These are phyloP conservation scores for Apiotrichum mycotoxinovorans DNA, from an alignment of 1,284 basidiomycete species.

Conservation along the genomic window DNA sequence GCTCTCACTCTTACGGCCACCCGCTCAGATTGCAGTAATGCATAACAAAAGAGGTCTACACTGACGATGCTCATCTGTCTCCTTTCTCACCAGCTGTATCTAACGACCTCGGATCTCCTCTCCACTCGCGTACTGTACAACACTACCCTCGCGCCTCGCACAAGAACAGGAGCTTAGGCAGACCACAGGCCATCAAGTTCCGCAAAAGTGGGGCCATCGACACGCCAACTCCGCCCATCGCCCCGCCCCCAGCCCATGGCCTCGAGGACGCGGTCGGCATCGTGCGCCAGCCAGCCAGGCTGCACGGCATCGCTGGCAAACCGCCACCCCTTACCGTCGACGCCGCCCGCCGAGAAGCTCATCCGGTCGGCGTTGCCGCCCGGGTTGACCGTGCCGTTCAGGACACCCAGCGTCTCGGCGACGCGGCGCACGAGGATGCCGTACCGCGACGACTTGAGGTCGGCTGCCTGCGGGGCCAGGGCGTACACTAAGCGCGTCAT, in stretches of 20 bases:
- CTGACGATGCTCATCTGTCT: too few relatives aligned
- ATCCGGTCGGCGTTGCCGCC: conserved; percentile 30
- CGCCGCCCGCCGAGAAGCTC: conserved; percentile 55
- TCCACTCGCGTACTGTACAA: too few relatives aligned
- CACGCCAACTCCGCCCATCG: conserved; percentile 23
- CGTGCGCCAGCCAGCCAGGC: conserved; percentile 68
- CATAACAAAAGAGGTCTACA: too few relatives aligned
- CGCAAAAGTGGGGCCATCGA: conserved; percentile 34
- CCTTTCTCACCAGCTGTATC: too few relatives aligned
- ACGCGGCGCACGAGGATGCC: conserved; percentile 67
- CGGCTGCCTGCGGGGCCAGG: conserved; percentile 48
- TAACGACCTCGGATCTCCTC: too few relatives aligned
- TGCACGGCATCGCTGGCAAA: conserved; percentile 66
- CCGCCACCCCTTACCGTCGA: conserved; percentile 70
- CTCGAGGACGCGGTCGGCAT: conserved; percentile 59
- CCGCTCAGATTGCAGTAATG: too few relatives aligned
- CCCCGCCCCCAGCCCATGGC: conserved; percentile 19
- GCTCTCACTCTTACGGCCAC: too few relatives aligned
- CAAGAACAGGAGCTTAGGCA: background rate
- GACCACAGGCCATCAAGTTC: conserved; percentile 43
- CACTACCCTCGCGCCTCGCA: too few relatives aligned
- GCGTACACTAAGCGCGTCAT: conserved; percentile 51
- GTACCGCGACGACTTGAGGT: conserved; percentile 57
- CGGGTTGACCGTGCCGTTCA: conserved; percentile 60
- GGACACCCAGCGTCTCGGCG: conserved; percentile 75